Base-by-base conservation (phyloP, 805 yeast species). In the Barnettozyma salicaria region DNA sequence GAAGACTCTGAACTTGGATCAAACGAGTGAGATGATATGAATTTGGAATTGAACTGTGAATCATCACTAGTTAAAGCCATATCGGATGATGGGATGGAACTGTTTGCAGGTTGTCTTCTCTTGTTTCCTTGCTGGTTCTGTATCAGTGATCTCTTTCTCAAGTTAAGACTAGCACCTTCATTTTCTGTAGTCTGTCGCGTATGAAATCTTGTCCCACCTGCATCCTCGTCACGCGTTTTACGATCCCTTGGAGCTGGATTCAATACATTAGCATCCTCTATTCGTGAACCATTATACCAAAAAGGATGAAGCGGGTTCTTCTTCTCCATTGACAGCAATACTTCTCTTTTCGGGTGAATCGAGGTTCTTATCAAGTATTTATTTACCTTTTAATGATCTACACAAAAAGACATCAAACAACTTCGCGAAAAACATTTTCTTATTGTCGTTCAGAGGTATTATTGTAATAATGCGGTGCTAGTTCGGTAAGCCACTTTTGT, bases 401-500 rank as follows among this genome's bases (percentile, higher is more conserved):
- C 14, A 30, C 24, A 19, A 27, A 16, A 27, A 17, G 17, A 2
- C 19, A 7, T 14, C 30, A 27, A 27, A 14, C 19, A 14, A 12
- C 14, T 26, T 14, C 14, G 14, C 14, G 29, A 13, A 9, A 26
- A 13, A 8, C 9, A 13, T 8, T 9, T 13, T 10, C 13, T 7
- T 7, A 7, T 26, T 34, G 4, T 27, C 27, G 7, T 34, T 22
- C 2, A 27, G 18, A 7, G n/a, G n/a, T n/a, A n/a, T 13, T 19
- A 9, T 19, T 37, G 36, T 51, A 54, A 27, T 41, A 54, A 27
- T 80, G 86, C 2, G 88, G 83, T 1, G 94, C 96, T 44, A 77
- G 72, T 46, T 83, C 89, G 1, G 56, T 56, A 12, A 89, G 59
- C 92, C 95, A 84, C 32, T 64, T 64, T 21, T 82, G 89, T 27